These are phyloP conservation scores for Heterobasidion annosum DNA, from an alignment of 1,284 basidiomycete genomes.

Conservation along the genomic window DNA sequence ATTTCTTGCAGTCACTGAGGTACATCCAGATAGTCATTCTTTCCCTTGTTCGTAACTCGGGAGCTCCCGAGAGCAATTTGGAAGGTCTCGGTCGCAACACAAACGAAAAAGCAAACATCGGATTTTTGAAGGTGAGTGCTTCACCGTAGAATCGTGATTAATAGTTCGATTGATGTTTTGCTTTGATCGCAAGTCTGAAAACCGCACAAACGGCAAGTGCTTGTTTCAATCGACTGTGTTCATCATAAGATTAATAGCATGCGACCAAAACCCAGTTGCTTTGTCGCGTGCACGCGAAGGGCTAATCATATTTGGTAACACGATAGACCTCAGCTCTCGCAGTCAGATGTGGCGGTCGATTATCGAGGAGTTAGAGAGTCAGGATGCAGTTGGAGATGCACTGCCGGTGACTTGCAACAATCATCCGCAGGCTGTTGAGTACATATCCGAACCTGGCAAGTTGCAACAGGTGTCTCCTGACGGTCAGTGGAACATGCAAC, in stretches of 20 bases:
- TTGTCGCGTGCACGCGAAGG: conserved; percentile 69
- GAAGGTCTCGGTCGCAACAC: conserved; percentile 9
- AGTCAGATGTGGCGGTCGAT: conserved; percentile 54
- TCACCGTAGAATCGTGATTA: neutral
- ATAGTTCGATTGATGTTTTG: neutral
- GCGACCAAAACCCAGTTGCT: conserved; percentile 36
- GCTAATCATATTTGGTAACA: conserved; percentile 65
- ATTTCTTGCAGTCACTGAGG: neutral
- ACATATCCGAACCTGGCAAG: conserved; percentile 42
- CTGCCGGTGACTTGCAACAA: conserved; percentile 52
- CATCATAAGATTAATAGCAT: too few relatives aligned
- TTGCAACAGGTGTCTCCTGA: conserved; percentile 49
- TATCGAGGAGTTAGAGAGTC: conserved; percentile 41
- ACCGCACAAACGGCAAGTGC: conserved; percentile 15
- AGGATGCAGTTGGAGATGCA: conserved; percentile 37
- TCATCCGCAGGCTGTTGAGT: conserved; percentile 36
- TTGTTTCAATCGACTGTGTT: too few relatives aligned
- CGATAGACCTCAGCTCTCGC: conserved; percentile 32
- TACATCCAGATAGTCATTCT: conserved; percentile 47
- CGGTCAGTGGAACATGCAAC: neutral
- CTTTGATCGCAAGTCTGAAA: neutral
- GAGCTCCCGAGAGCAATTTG: conserved; percentile 23
- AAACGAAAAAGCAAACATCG: conserved; percentile 30
- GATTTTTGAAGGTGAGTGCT: conserved; percentile 52
- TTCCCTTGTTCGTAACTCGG: conserved; percentile 63